phyloP scores from a whole-genome alignment of 805 yeast genomes.

The Citeromyces matritensis region DNA sequence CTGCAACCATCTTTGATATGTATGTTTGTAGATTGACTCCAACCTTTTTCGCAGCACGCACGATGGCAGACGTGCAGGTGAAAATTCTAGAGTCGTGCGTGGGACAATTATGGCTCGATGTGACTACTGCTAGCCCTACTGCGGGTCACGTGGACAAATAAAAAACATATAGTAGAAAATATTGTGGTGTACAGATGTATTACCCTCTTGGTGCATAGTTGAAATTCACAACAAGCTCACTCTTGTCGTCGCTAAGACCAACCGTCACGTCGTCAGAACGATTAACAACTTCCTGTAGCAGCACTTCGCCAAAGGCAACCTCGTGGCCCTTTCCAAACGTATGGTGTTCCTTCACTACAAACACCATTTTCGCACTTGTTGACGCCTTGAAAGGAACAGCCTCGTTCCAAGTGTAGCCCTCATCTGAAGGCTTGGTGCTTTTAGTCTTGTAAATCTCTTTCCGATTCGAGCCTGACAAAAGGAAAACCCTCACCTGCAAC shows the following conservation, averaged over 20 bases:
- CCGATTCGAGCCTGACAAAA: conserved; percentile 20
- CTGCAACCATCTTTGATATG: too few relatives aligned
- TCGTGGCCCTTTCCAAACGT: conserved; percentile 57
- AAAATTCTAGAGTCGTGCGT: not conserved
- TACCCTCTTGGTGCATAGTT: conserved; percentile 10
- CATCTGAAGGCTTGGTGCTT: conserved; percentile 28
- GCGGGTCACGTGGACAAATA: not conserved
- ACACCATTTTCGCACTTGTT: conserved; percentile 39
- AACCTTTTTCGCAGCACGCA: not conserved
- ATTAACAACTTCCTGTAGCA: conserved; percentile 33
- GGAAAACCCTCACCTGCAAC: conserved; percentile 37
- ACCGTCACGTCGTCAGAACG: conserved; percentile 23
- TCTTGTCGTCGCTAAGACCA: conserved; percentile 21
- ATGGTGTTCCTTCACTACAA: conserved; percentile 54
- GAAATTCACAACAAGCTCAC: conserved; percentile 22
- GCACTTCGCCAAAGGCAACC: conserved; percentile 42
- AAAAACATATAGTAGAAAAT: too few relatives aligned
- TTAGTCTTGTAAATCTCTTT: conserved; percentile 57
- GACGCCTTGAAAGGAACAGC: conserved; percentile 52
- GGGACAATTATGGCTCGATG: not conserved
- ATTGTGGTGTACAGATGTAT: conserved; percentile 4
- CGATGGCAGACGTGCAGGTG: not conserved
- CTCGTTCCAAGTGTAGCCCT: conserved; percentile 46
- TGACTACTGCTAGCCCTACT: not conserved
- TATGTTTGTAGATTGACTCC: not conserved